Evolutionary conservation across 2,329 filamentous ascomycete species (phyloP).

Genomic region (Aspergillus ochraceoroseus): DNA sequence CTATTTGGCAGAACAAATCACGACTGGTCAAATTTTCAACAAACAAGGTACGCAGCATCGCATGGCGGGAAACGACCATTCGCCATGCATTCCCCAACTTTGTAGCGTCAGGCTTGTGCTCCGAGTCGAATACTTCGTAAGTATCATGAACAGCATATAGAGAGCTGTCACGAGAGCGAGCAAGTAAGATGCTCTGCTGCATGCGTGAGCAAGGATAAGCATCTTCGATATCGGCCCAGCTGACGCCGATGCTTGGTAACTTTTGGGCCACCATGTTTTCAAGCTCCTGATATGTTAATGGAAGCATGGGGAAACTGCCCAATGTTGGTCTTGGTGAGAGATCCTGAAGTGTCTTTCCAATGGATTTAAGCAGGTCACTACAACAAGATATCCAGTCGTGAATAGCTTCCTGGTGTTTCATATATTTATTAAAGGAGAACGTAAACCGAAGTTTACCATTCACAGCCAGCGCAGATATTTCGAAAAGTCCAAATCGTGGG

Average conservation of each 20-base stretch:
- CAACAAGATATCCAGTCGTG: slow-evolving; percentile 43
- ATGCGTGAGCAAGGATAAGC: slow-evolving; percentile 39
- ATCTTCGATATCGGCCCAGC: slow-evolving; percentile 39
- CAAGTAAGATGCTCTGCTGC: slow-evolving; percentile 38
- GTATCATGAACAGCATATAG: slow-evolving; percentile 40
- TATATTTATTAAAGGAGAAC: slow-evolving; percentile 49
- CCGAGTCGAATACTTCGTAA: slow-evolving; percentile 29
- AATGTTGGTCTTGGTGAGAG: slow-evolving; percentile 33
- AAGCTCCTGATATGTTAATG: slow-evolving; percentile 42
- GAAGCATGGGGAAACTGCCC: slow-evolving; percentile 46
- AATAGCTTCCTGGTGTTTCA: slow-evolving; percentile 46
- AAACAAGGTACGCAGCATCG: slow-evolving; percentile 39
- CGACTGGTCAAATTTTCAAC: slow-evolving; percentile 31
- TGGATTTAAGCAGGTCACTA: slow-evolving; percentile 29
- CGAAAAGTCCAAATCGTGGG: slow-evolving; percentile 49
- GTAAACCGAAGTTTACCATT: slow-evolving; percentile 46
- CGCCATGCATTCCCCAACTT: slow-evolving; percentile 31
- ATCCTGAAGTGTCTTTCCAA: slow-evolving; percentile 27
- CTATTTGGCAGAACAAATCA: slow-evolving; percentile 35
- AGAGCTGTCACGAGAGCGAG: slow-evolving; percentile 30
- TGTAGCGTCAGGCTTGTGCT: slow-evolving; percentile 25
- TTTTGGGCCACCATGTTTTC: slow-evolving; percentile 35
- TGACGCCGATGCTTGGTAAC: slow-evolving; percentile 37
- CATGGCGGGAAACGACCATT: slow-evolving; percentile 30
- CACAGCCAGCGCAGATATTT: slow-evolving; percentile 50